Conservation (phyloP, 257 asterid species). For the Salvia splendens region DNA sequence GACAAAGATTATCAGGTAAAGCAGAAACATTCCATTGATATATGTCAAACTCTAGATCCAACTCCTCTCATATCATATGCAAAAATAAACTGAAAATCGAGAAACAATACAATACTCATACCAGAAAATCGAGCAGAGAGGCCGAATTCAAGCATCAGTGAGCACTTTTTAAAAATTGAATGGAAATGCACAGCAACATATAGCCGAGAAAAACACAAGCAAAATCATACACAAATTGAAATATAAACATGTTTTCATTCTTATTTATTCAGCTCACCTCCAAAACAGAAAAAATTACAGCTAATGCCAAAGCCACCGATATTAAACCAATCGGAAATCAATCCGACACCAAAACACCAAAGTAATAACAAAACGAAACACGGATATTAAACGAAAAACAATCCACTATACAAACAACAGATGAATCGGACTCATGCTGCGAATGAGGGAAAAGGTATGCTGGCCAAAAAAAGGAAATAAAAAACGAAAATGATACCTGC, state of each 20-base stretch:
- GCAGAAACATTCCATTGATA: background rate
- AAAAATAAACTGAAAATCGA: background rate
- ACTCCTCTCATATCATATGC: background rate
- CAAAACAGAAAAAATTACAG: slow-evolving; percentile 4
- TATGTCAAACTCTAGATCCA: background rate
- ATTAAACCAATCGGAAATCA: background rate
- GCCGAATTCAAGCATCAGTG: background rate
- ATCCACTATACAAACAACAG: background rate
- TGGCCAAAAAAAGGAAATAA: background rate
- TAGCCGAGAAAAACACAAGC: background rate
- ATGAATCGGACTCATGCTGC: background rate
- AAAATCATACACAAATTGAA: background rate
- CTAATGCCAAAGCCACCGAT: slow-evolving; percentile 2
- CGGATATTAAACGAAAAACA: background rate
- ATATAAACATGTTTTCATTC: background rate
- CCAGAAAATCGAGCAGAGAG: background rate
- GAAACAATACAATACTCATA: background rate
- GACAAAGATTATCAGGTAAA: background rate
- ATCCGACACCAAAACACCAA: background rate
- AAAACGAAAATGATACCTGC: slow-evolving; percentile 9
- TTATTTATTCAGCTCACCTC: slow-evolving; percentile 6
- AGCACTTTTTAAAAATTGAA: too few relatives aligned
- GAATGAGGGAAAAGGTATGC: background rate
- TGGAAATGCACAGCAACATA: slow-evolving; percentile 1
- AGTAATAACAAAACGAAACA: background rate